Evolutionary conservation across 441 rosid species (phyloP), one percentile per base, ranked within the genome.

Genomic region (Erodium texanum): DNA sequence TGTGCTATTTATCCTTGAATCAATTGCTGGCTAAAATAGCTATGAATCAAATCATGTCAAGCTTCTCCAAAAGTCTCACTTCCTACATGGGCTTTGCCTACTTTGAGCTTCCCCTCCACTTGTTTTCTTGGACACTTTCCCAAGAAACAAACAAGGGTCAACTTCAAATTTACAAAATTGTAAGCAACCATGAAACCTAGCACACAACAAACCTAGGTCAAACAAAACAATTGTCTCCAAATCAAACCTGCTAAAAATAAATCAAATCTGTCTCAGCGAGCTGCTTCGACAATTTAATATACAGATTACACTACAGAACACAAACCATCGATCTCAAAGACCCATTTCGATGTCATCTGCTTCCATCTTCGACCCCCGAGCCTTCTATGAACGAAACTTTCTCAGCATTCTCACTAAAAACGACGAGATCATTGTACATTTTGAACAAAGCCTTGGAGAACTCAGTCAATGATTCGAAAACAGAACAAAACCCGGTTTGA

Each of bases 401-500:
- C 29, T 68, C 77, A 1, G 77, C 68, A 56, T 65, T 82, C 66
- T 77, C 83, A 19, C 77, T 50, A 70, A 61, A 75, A 22, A 63
- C 75, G 62, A 79, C 75, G 8, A 88, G 84, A 38, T 83, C 86
- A 43, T 75, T 73, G 71, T 85, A 88, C 86, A 88, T 81, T 18
- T 76, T 85, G 69, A 76, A 72, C 45, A 86, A 80, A 43, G 83
- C 82, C 70, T 79, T 83, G 3, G 86, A 81, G 81, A 86, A 86
- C 50, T 81, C 88, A 0, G 79, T 62, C 11, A 88, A 65, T 1
- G 89, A 80, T 69, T 81, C 82, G 0, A 88, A 86, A 62, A 86
- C 86, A 0, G 75, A 20, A 0, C 72, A 67, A 75, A 88, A 82
- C 38, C 91, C 87, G 0, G 82, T 80, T 73, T 74, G 94, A 27